Evolutionary conservation across 768 basidiomycete species (phyloP).

Genomic region (Suillus subaureus): DNA sequence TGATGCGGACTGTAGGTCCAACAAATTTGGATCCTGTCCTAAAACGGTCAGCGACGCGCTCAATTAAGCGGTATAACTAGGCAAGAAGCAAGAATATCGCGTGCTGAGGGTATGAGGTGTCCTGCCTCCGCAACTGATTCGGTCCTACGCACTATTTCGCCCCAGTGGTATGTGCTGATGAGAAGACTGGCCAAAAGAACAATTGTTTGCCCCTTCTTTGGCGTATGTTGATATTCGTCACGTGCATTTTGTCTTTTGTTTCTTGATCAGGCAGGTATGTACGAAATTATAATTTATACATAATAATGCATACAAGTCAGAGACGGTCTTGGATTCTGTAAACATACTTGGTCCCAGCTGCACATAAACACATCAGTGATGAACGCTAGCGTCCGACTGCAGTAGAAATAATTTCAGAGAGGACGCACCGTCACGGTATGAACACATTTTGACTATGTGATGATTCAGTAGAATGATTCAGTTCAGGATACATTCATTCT

Average conservation of each 20-base stretch:
- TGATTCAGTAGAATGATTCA: constrained; percentile 44
- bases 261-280: not conserved
- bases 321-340: constrained; percentile 23
- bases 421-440: constrained; percentile 61
- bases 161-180: constrained; percentile 29
- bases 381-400: constrained; percentile 3
- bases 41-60: constrained; percentile 31
- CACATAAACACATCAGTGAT: not conserved
- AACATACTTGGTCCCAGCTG: constrained; percentile 28
- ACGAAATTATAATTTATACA: not conserved
- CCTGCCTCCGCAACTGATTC: constrained; percentile 16
- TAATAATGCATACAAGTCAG: constrained; percentile 4
- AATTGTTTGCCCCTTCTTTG: constrained; percentile 48
- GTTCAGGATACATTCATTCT: constrained; percentile 58
- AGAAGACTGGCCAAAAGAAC: constrained; percentile 17
- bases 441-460: constrained; percentile 49
- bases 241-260: constrained; percentile 25
- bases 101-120: constrained; percentile 14
- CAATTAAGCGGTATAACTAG: constrained; percentile 16
- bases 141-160: constrained; percentile 12
- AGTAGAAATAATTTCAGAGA: not conserved
- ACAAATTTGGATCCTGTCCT: constrained; percentile 35
- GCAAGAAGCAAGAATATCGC: constrained; percentile 13
- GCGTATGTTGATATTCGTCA: constrained; percentile 52
- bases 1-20: constrained; percentile 61